Percentiles rank a stretch among this genome's conserved stretches.
These are phyloP conservation scores for Oryza officinalis DNA, from an alignment of 176 grass and related monocot genomes.

Conservation along the genomic window DNA sequence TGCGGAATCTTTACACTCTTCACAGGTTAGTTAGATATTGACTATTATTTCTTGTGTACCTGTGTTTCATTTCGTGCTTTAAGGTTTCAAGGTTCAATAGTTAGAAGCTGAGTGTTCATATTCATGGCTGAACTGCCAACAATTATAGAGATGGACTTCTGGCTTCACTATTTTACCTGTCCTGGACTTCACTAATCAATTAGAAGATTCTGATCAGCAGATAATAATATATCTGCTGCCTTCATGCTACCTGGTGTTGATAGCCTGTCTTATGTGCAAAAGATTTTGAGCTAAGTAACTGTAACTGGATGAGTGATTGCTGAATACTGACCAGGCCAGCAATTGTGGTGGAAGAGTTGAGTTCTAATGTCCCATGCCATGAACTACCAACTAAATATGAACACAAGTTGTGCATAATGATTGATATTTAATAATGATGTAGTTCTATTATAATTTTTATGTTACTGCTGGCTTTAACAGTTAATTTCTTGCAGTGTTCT, in stretches of 20 bases:
- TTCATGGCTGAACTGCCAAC: slow-evolving; percentile 25
- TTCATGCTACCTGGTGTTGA: not conserved
- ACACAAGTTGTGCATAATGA: not conserved
- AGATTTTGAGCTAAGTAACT: slow-evolving; percentile 16
- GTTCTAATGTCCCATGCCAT: not conserved
- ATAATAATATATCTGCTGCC: not conserved
- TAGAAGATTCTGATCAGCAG: not conserved
- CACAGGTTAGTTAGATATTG: slow-evolving; percentile 62
- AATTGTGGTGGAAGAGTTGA: not conserved
- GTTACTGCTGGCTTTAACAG: slow-evolving; percentile 4
- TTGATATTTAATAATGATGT: not conserved
- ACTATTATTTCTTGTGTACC: not conserved
- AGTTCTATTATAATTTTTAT: slow-evolving; percentile 18
- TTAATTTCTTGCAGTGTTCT: slow-evolving; percentile 72
- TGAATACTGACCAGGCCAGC: not conserved
- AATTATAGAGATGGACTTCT: slow-evolving; percentile 13
- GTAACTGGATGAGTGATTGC: not conserved
- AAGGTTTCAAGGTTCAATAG: slow-evolving; percentile 15
- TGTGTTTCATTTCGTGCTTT: slow-evolving; percentile 4
- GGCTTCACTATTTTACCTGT: not conserved
- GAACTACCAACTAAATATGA: slow-evolving; percentile 11
- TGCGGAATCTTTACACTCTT: slow-evolving; percentile 95
- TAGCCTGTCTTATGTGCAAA: not conserved
- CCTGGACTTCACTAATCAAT: slow-evolving; percentile 4
- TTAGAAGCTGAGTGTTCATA: not conserved